Conservation (phyloP, 305 asterid species). For the Andrographis paniculata region DNA sequence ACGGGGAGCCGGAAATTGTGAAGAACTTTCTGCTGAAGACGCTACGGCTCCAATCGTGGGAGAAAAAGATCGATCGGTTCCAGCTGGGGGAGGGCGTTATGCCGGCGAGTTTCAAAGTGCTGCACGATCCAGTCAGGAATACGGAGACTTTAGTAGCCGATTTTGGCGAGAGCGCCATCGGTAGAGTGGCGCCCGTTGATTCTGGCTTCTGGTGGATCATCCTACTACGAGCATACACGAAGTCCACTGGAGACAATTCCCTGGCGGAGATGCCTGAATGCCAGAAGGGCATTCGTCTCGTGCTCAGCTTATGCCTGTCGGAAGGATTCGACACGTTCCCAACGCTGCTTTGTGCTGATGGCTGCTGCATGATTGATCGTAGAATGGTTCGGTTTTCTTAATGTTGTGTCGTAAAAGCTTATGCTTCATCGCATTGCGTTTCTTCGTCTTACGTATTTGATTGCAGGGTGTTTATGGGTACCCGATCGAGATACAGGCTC, state of each 20-base stretch:
- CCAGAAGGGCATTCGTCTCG: conserved; percentile 78
- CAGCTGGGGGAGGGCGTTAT: conserved; percentile 81
- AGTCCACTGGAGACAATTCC: conserved; percentile 73
- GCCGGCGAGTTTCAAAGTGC: conserved; percentile 88
- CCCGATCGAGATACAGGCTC: conserved; percentile 77
- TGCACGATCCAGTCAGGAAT: conserved; percentile 60
- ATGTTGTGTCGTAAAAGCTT: neutral
- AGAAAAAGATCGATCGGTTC: conserved; percentile 73
- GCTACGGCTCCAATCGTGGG: conserved; percentile 84
- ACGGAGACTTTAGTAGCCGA: conserved; percentile 71
- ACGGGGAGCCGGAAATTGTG: conserved; percentile 73
- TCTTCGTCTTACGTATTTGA: conserved; percentile 10
- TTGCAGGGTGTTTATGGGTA: conserved; percentile 75
- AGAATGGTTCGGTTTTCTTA: conserved; percentile 53
- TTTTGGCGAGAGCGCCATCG: conserved; percentile 87
- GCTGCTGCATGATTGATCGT: conserved; percentile 89
- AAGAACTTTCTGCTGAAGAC: conserved; percentile 66
- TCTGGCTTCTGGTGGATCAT: conserved; percentile 95
- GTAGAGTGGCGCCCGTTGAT: conserved; percentile 90
- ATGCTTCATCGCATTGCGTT: neutral
- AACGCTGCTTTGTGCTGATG: conserved; percentile 89
- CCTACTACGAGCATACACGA: conserved; percentile 73
- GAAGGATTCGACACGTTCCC: conserved; percentile 90
- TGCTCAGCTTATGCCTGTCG: conserved; percentile 76
- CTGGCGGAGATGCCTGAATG: conserved; percentile 77